Evolutionary conservation across 2,329 filamentous ascomycete species (phyloP).

Genomic region (Pseudocercospora vitis): DNA sequence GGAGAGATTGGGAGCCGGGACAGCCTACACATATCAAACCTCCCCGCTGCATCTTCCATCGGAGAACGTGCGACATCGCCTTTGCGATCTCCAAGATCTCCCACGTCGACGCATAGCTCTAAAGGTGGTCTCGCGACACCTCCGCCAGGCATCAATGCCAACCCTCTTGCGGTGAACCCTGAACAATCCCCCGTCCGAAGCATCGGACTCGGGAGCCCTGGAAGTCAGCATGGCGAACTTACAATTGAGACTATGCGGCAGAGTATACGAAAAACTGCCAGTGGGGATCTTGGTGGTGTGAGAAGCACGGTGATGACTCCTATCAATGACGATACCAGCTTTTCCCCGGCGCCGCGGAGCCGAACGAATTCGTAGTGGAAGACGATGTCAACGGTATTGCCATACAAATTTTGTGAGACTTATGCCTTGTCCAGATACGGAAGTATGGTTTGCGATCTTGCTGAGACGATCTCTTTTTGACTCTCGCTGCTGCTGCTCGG

Average conservation of each 20-base stretch:
- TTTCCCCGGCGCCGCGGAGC: conserved; percentile 25
- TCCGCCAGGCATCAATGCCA: conserved; percentile 52
- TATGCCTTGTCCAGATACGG: too few relatives aligned
- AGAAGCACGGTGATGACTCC: conserved; percentile 35
- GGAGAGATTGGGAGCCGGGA: conserved; percentile 64
- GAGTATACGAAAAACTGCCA: conserved; percentile 79
- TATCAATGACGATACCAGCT: conserved; percentile 26
- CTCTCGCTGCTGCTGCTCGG: not conserved
- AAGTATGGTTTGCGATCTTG: too few relatives aligned
- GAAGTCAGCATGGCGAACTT: conserved; percentile 61
- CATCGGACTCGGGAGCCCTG: conserved; percentile 20
- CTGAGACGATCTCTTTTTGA: too few relatives aligned
- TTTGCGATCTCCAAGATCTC: conserved; percentile 65
- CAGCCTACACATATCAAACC: conserved; percentile 56
- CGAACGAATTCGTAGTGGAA: conserved; percentile 29
- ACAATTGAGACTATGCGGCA: conserved; percentile 94
- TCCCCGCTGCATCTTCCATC: conserved; percentile 22
- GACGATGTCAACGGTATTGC: not conserved
- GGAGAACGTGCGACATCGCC: conserved; percentile 75
- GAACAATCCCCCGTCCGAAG: conserved; percentile 26
- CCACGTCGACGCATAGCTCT: conserved; percentile 26
- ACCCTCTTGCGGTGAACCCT: conserved; percentile 17
- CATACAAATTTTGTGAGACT: not conserved
- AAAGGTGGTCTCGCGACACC: conserved; percentile 28
- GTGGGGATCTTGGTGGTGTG: conserved; percentile 65